Conservation (phyloP, 2,329 filamentous ascomycete genomes). For the Aspergillus felis region DNA sequence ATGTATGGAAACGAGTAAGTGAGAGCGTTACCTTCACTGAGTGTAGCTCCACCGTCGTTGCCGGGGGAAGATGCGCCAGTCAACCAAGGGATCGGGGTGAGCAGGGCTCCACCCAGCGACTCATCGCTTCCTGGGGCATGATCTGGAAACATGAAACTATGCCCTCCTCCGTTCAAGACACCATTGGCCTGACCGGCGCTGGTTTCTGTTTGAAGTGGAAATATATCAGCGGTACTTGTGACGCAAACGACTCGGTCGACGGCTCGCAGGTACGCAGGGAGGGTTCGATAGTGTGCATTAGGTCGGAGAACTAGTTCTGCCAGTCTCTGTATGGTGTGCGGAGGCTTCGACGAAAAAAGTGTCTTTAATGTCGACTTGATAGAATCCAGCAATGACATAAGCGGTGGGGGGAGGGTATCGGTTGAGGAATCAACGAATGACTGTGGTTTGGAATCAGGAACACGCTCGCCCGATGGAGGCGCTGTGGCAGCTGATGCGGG, state of each 20-base stretch:
- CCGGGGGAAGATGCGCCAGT: constrained; percentile 33
- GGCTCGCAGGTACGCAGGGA: constrained; percentile 83
- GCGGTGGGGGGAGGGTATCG: constrained; percentile 57
- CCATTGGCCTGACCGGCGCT: constrained; percentile 52
- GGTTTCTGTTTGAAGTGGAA: constrained; percentile 61
- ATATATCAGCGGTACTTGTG: constrained; percentile 73
- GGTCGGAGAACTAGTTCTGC: constrained; percentile 80
- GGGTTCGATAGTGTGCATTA: constrained; percentile 71
- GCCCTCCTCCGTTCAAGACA: constrained; percentile 33
- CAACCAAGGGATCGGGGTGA: constrained; percentile 94
- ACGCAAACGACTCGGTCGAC: constrained; percentile 88
- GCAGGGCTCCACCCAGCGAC: constrained; percentile 78
- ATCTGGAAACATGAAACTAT: constrained; percentile 35
- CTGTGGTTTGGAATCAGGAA: constrained; percentile 41
- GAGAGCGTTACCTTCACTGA: constrained; percentile 10
- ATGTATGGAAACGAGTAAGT: not conserved
- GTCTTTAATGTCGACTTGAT: constrained; percentile 58
- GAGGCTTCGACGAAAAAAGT: constrained; percentile 70
- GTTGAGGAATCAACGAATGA: constrained; percentile 46
- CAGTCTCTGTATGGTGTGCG: constrained; percentile 88
- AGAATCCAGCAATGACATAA: constrained; percentile 59
- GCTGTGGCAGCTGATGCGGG: constrained; percentile 38
- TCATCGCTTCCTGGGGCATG: constrained; percentile 72
- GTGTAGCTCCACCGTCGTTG: constrained; percentile 14
- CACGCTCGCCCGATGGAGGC: constrained; percentile 37